A percentile compares a stretch with the other conserved stretches of the same genome.
These are phyloP conservation scores for Boletus eberwhitei DNA, from an alignment of 768 basidiomycete genomes.

Conservation along the genomic window DNA sequence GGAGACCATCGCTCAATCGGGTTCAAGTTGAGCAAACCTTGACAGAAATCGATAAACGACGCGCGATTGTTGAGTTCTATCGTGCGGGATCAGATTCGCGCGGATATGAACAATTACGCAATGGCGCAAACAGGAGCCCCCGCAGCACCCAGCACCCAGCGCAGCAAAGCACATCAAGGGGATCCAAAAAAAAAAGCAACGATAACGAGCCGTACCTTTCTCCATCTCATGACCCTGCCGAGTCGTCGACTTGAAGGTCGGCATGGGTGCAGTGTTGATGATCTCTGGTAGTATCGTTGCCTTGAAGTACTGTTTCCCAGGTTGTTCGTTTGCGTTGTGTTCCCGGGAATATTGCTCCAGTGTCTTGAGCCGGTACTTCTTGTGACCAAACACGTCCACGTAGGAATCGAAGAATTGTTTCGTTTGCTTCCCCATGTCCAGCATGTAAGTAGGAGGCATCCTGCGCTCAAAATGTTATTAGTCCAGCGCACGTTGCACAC, in stretches of 20 bases:
- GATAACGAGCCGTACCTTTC: slow-evolving; percentile 57
- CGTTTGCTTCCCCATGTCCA: slow-evolving; percentile 95
- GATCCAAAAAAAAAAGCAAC: background rate
- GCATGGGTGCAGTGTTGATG: slow-evolving; percentile 93
- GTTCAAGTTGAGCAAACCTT: slow-evolving; percentile 90
- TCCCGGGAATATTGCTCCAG: slow-evolving; percentile 95
- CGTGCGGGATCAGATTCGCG: slow-evolving; percentile 15
- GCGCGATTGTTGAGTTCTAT: slow-evolving; percentile 90
- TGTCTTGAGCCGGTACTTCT: slow-evolving; percentile 84
- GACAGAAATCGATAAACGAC: slow-evolving; percentile 97
- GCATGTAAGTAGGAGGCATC: slow-evolving; percentile 86
- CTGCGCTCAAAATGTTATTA: slow-evolving; percentile 38
- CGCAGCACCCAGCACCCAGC: background rate
- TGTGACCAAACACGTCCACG: slow-evolving; percentile 71
- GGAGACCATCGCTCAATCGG: slow-evolving; percentile 97
- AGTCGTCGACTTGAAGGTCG: slow-evolving; percentile 69
- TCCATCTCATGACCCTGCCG: slow-evolving; percentile 81
- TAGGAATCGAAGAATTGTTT: slow-evolving; percentile 87
- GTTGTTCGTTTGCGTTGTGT: slow-evolving; percentile 94
- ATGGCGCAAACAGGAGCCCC: background rate
- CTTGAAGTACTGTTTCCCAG: slow-evolving; percentile 98
- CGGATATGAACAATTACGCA: slow-evolving; percentile 8
- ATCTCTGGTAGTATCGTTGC: slow-evolving; percentile 92
- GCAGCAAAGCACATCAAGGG: background rate
- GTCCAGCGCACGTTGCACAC: background rate